phyloP scores from a whole-genome alignment of 208 protist genomes.

The Balamuthia mandrillaris region DNA sequence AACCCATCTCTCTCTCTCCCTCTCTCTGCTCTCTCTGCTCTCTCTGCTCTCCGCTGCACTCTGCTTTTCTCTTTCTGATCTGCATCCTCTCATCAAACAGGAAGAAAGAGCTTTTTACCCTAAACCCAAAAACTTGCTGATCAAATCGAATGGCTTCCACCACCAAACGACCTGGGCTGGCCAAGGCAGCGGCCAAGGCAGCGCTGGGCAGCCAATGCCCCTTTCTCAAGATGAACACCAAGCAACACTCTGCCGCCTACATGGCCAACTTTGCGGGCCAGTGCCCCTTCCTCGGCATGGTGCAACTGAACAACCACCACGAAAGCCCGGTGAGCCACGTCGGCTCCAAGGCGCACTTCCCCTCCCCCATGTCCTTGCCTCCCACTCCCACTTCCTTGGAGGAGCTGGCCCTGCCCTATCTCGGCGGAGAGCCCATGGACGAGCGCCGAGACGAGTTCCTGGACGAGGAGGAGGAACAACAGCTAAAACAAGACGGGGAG shows the following conservation, averaged over 20 bases:
- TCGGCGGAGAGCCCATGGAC: too few species aligned
- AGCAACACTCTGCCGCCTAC: background rate
- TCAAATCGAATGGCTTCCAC: background rate
- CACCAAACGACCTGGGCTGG: background rate
- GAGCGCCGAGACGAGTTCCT: too few species aligned
- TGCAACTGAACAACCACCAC: background rate
- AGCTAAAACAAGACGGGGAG: too few species aligned
- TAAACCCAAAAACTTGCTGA: too few species aligned
- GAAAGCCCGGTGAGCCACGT: background rate
- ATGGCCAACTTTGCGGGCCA: constrained; percentile 29
- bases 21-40: too few species aligned
- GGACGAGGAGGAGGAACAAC: too few species aligned
- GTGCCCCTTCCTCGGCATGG: constrained; percentile 40
- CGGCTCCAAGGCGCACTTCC: too few species aligned
- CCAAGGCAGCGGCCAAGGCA: background rate
- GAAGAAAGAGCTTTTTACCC: background rate
- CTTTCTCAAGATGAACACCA: constrained; percentile 18
- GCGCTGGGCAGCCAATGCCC: background rate
- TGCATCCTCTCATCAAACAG: too few species aligned
- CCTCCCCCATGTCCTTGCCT: background rate
- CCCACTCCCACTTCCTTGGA: constrained; percentile 9
- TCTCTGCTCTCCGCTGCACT: too few species aligned
- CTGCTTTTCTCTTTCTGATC: too few species aligned
- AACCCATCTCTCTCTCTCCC: too few species aligned
- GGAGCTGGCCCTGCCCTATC: background rate